A percentile compares a stretch with the other conserved stretches of the same genome.
These are phyloP conservation scores for Phytophthora crassamura DNA, from an alignment of 352 stramenopile genomes.

Conservation along the genomic window DNA sequence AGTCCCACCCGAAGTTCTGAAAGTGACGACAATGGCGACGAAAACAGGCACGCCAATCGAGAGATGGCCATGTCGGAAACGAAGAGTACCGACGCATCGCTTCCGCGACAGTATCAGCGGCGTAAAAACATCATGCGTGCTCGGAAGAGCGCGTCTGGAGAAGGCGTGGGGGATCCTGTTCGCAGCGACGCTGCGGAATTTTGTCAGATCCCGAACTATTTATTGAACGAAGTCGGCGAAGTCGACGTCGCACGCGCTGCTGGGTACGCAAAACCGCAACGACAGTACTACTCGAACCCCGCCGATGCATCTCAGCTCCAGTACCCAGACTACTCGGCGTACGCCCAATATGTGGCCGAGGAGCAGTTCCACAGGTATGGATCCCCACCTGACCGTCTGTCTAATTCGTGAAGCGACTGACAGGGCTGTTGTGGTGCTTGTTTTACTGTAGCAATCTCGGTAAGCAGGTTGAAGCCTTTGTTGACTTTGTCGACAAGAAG, in stretches of 20 bases:
- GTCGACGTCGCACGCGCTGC: neutral
- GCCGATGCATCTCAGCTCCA: constrained; percentile 20
- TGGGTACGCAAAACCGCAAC: constrained; percentile 16
- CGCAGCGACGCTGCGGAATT: constrained; percentile 18
- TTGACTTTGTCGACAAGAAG: constrained; percentile 55
- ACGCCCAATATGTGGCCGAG: constrained; percentile 31
- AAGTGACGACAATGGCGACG: constrained; percentile 16
- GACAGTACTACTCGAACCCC: constrained; percentile 16
- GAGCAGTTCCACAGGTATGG: constrained; percentile 48
- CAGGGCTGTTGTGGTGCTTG: constrained; percentile 1
- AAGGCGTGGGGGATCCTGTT: constrained; percentile 7
- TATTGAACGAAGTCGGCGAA: constrained; percentile 25
- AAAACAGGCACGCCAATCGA: constrained; percentile 23
- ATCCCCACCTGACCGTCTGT: neutral
- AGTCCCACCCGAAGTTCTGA: constrained; percentile 1
- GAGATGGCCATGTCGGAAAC: constrained; percentile 1
- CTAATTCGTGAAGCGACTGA: constrained; percentile 11
- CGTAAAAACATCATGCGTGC: constrained; percentile 23
- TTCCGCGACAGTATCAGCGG: constrained; percentile 20
- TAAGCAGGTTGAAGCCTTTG: constrained; percentile 57
- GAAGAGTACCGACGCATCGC: neutral
- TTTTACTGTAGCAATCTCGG: constrained; percentile 49
- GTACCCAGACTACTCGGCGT: constrained; percentile 25
- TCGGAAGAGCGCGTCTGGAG: constrained; percentile 23
- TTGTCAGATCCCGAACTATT: constrained; percentile 33